Evolutionary conservation across 2,329 filamentous ascomycete genomes (phyloP).

Genomic region (Verticillium zaregamsianum): DNA sequence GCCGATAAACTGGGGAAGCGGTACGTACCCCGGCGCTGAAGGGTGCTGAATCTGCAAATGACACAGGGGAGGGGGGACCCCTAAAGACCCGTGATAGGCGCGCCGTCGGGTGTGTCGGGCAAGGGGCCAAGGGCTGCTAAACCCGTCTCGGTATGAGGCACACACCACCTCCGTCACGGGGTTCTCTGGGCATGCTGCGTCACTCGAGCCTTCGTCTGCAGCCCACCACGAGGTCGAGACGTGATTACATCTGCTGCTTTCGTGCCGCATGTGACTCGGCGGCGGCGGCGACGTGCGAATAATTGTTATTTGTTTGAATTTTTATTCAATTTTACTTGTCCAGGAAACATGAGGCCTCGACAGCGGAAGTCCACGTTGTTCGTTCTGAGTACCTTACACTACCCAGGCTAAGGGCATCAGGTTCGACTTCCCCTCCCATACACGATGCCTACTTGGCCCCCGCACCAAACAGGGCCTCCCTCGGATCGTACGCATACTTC

Average conservation of each 20-base stretch:
- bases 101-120: not conserved
- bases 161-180: not conserved
- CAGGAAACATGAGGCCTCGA: no score
- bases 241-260: not conserved
- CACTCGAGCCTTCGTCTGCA: no score
- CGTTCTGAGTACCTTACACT: not conserved
- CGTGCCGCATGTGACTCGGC: not conserved
- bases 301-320: no score
- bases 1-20: not conserved
- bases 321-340: no score
- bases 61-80: not conserved
- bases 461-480: slow-evolving; percentile 52
- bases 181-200: not conserved
- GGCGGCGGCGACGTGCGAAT: not conserved
- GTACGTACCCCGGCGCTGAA: not conserved
- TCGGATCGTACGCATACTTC: slow-evolving; percentile 63
- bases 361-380: not conserved
- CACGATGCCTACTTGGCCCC: slow-evolving; percentile 30
- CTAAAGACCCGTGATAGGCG: not conserved
- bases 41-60: not conserved
- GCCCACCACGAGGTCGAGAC: no score
- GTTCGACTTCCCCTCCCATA: no score
- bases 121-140: not conserved
- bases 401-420: no score
- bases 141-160: not conserved